Base-by-base conservation (phyloP, 2,329 filamentous ascomycete genomes). In the Lecanosticta acicola region DNA sequence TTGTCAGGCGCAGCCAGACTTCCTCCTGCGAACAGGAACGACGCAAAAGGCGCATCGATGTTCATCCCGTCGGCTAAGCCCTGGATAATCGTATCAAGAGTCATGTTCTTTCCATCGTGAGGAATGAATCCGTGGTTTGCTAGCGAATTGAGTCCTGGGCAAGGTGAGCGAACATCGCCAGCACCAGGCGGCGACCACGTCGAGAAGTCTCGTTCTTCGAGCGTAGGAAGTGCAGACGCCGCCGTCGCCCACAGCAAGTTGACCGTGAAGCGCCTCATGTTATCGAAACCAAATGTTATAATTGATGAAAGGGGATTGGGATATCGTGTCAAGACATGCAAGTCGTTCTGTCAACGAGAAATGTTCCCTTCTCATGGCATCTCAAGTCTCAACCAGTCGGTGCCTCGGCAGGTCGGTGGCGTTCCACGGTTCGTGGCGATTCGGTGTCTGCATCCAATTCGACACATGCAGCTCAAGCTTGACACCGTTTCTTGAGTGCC, bases 141-240 rank as follows among this genome's bases (percentile, higher is more conserved):
- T 11, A 60, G 43, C 11, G 56, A 32, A 39, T 60, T 59, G 32
- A 62, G 48, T 7, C 59, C 59, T 3, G 59, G 59, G 26, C 58
- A 62, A 4, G 59, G 58, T 8, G 53, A 56, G 17, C 58, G 54
- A 17, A 60, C 59, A 19, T 37, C 35, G 14, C 35, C 35, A 19
- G 35, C n/a, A 4, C 35, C 35, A 3, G 35, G 35, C 11, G 35
- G 35, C 19, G 16, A 18, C 9, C 16, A 37, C 4, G 35, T 19
- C 18, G 17, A 19, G 18, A 37, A 37, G 9, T 19, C 35, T 37
- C 35, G 35, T 4, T 9, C 18, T 19, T 37, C 14, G 9, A 37
- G 35, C 4, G 14, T 17, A 16, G 16, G 5, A 11, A 19, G 9
- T 37, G 35, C 35, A 29, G 24, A 29, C 24, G 24, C 24, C 24